phyloP scores from a whole-genome alignment of 2,329 filamentous ascomycete genomes.

The Talaromyces sp. region DNA sequence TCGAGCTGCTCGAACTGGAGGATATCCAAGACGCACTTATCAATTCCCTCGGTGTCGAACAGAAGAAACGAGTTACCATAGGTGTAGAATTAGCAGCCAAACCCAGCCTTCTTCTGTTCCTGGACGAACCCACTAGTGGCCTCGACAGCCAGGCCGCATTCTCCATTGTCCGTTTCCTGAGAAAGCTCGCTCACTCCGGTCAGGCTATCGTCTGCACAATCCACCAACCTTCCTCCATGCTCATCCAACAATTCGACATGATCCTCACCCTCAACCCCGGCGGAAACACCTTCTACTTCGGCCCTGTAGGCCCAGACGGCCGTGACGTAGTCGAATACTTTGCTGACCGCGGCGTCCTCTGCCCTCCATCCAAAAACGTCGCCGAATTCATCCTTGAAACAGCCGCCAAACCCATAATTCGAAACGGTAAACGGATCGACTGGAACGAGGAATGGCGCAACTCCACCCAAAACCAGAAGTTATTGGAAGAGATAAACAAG shows the following conservation, averaged over 20 bases:
- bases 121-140: constrained; percentile 68
- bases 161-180: constrained; percentile 63
- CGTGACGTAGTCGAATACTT: constrained; percentile 64
- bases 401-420: constrained; percentile 53
- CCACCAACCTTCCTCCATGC: constrained; percentile 64
- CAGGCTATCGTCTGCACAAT: constrained; percentile 71
- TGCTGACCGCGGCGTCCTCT: constrained; percentile 58
- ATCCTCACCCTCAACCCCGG: constrained; percentile 64
- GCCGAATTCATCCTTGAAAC: constrained; percentile 64
- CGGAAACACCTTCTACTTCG: constrained; percentile 69
- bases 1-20: constrained; percentile 59
- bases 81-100: constrained; percentile 68
- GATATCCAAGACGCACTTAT: constrained; percentile 65
- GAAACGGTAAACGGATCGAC: constrained; percentile 55
- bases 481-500: constrained; percentile 61
- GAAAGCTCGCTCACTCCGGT: constrained; percentile 61
- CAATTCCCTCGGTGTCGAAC: constrained; percentile 60
- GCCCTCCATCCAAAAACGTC: constrained; percentile 61
- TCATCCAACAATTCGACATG: constrained; percentile 70
- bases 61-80: constrained; percentile 67
- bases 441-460: constrained; percentile 72
- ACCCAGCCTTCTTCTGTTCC: constrained; percentile 61
- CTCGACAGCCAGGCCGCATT: constrained; percentile 65
- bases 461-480: constrained; percentile 55
- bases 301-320: constrained; percentile 63